Evolutionary conservation across 129 eudicot species (phyloP), one percentile per base, ranked within the genome.

Genomic region (Lactuca saligna): DNA sequence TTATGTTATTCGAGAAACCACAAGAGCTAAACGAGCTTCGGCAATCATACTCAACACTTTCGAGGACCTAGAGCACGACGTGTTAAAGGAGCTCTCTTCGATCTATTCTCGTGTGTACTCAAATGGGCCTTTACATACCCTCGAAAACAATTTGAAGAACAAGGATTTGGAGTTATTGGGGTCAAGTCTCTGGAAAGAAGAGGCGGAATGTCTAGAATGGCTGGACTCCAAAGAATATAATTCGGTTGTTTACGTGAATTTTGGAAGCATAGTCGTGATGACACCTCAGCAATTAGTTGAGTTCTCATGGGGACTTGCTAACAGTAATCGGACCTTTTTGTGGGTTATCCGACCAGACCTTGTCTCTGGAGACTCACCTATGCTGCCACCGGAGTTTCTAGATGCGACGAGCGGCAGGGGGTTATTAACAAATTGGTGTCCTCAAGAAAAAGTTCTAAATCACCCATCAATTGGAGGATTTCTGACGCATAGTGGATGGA

Each of bases 401-500:
- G 61, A 33, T 5, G 68, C 31, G 41, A 78, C 78, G 0, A 34
- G 5, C 0, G 49, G 42, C 3, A 71, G 82, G 38, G 71, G 82
- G 4, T 15, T 78, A 14, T 12, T 78, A 3, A 25, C 68, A 54
- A 63, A 57, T 25, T 77, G 81, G 81, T 77, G 81, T 39, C 72
- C 77, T 11, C 81, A 77, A 64, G 62, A 70, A 49, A 63, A 77
- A 37, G 77, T 77, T 8, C 55, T 77, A 4, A 46, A 51, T 11
- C 81, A 77, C 49, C 68, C 72, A 3, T 77, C 81, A 5, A 11
- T 77, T 0, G 81, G 81, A 70, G 81, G 68, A 17, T 77, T 70
- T 37, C 6, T 77, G 65, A 77, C 81, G 2, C 77, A 77, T 4
- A 37, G 76, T 17, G 81, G 81, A 7, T 69, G 76, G 76, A 77